Base-by-base conservation (phyloP, 192 early-diverging fungal species). In the Mortierella alpina region DNA sequence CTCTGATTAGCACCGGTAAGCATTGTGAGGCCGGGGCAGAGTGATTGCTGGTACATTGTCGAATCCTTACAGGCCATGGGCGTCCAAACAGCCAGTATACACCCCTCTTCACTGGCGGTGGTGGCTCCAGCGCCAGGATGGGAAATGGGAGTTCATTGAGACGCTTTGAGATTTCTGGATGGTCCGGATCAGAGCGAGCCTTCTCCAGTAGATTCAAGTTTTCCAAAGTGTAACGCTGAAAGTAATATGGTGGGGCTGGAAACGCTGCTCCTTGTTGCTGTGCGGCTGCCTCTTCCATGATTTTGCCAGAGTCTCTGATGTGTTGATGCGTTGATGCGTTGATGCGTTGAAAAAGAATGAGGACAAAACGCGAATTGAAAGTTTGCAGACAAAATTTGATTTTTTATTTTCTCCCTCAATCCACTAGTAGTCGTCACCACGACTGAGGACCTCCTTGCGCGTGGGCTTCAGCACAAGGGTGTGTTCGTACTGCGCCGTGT, bases 401-500 rank as follows among this genome's bases (percentile, higher is more conserved):
- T 3, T 52, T 70, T 23, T 18, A 6, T 39, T 54, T 10, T 41
- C 46, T 15, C 11, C 22, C 15, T 23, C 20, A 20, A 60, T 50
- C 17, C 44, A 53, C 23, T 85, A 85, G 60, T 78, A 85, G 62
- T 85, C 84, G 41, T 82, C 79, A 11, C 84, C 84, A 65, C 84
- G 73, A 78, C 73, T 77, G 40, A 85, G 68, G 46, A 85, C 92
- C 78, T 97, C 96, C 82, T 98, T 98, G 63, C 89, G 85, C 10
- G 92, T 96, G 1, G 97, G 97, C 58, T 93, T 87, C 60, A 99
- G 83, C 20, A 99, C 78, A 52, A 99, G 80, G 7, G 98, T 97
- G 80, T 99, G 98, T 79, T 99, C 98, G 74, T 89, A 97, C 86
- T 99, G 98, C 4, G 98, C 98, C 5, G 98, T 98, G 83, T 92